Conservation (phyloP, 176 grass and related monocot genomes). For the Alopecurus myosuroides region DNA sequence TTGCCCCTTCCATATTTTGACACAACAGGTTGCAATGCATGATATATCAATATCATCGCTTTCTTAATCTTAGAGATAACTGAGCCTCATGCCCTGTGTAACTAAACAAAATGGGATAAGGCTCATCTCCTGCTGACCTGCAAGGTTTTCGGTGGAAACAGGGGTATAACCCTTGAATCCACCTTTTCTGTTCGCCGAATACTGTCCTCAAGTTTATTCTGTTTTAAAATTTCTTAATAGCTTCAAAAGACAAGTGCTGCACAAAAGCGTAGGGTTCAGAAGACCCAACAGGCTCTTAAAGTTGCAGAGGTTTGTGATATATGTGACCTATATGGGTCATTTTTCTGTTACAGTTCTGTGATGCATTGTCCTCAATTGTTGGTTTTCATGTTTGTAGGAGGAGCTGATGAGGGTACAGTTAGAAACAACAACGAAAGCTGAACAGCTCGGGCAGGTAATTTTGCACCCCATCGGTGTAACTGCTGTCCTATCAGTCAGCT, state of each 20-base stretch:
- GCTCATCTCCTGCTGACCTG: conserved; percentile 1
- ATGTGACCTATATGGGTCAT: background rate
- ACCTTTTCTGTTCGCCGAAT: background rate
- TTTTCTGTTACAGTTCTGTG: conserved; percentile 8
- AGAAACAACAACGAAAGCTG: conserved; percentile 60
- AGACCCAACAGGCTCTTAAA: conserved; percentile 84
- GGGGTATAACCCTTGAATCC: background rate
- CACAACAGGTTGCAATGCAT: background rate
- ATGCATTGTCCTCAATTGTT: conserved; percentile 20
- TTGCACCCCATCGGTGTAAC: conserved; percentile 13
- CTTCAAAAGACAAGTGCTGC: conserved; percentile 71
- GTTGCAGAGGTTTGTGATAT: conserved; percentile 70
- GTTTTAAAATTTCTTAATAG: conserved; percentile 44
- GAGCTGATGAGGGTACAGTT: conserved; percentile 78
- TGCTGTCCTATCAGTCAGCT: conserved; percentile 22
- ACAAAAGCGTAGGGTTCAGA: conserved; percentile 77
- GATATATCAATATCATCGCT: background rate
- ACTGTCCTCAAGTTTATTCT: conserved; percentile 21
- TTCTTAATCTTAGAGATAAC: background rate
- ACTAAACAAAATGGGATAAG: background rate
- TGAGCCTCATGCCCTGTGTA: background rate
- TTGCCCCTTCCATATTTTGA: background rate
- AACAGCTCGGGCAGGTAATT: conserved; percentile 74
- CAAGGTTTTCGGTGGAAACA: conserved; percentile 15
- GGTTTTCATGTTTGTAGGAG: conserved; percentile 57